phyloP scores from a whole-genome alignment of 768 basidiomycete genomes.

The Tulasnella sp. region DNA sequence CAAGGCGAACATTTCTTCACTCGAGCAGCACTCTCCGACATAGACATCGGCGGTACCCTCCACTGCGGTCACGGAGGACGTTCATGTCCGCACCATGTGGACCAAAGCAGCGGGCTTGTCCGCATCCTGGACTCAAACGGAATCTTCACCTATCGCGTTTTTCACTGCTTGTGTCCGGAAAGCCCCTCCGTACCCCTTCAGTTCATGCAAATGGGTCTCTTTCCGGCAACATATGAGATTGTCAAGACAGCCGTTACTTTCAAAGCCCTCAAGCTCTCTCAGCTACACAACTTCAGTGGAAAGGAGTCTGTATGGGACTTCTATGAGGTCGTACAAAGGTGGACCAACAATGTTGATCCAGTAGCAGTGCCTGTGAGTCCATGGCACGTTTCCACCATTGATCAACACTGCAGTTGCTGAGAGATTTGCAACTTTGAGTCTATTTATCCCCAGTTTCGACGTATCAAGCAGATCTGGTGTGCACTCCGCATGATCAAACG shows the following conservation, averaged over 20 bases:
- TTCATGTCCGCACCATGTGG: not conserved
- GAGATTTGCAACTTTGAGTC: not conserved
- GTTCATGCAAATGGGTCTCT: not conserved
- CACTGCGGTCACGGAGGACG: not conserved
- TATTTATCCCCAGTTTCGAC: not conserved
- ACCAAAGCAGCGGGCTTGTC: not conserved
- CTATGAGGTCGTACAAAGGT: not conserved
- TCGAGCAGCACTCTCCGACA: not conserved
- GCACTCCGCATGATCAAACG: not conserved
- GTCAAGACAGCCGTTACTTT: not conserved
- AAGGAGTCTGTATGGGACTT: not conserved
- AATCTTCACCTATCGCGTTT: not conserved
- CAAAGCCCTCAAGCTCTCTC: not conserved
- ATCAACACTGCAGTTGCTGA: too few relatives aligned
- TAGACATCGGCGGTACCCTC: not conserved
- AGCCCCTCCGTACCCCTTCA: not conserved
- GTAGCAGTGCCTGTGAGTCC: not conserved
- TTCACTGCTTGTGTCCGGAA: not conserved
- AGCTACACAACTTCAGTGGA: not conserved
- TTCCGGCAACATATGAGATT: not conserved
- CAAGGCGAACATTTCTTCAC: not conserved
- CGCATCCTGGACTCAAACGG: not conserved
- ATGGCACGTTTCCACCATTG: not conserved
- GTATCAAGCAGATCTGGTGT: not conserved
- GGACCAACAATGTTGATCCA: not conserved